Conservation (phyloP, 208 protist species). For the Leishmania tropica region DNA sequence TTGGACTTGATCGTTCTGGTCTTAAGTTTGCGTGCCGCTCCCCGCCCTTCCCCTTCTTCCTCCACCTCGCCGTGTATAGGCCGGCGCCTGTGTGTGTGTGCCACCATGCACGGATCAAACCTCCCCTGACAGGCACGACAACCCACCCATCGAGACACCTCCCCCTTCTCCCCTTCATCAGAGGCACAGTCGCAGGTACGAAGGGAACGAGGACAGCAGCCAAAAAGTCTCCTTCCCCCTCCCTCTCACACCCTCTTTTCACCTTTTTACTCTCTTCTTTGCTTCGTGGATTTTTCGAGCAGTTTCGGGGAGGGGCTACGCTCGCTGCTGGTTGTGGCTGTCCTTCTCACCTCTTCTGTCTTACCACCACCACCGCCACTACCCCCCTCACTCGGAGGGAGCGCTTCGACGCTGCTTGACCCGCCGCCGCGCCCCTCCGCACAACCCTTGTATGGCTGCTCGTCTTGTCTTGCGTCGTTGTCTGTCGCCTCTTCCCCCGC, state of each 20-base stretch:
- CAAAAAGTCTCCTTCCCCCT: too few relatives aligned
- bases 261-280: neutral
- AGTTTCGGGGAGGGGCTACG: too few relatives aligned
- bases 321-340: neutral
- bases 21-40: neutral
- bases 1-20: neutral
- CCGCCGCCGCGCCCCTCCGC: too few relatives aligned
- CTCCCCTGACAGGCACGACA: neutral
- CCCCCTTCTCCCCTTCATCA: too few relatives aligned
- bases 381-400: too few relatives aligned
- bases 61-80: neutral
- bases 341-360: neutral
- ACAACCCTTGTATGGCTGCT: neutral
- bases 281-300: too few relatives aligned
- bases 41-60: neutral
- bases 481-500: neutral
- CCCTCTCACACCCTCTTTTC: neutral
- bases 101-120: neutral
- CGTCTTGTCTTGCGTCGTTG: neutral
- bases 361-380: neutral
- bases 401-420: too few relatives aligned
- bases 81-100: neutral
- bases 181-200: too few relatives aligned
- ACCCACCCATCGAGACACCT: neutral
- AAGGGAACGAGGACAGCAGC: too few relatives aligned